Conservation (phyloP, 2,329 filamentous ascomycete species). For the Nannizziopsis barbatae region DNA sequence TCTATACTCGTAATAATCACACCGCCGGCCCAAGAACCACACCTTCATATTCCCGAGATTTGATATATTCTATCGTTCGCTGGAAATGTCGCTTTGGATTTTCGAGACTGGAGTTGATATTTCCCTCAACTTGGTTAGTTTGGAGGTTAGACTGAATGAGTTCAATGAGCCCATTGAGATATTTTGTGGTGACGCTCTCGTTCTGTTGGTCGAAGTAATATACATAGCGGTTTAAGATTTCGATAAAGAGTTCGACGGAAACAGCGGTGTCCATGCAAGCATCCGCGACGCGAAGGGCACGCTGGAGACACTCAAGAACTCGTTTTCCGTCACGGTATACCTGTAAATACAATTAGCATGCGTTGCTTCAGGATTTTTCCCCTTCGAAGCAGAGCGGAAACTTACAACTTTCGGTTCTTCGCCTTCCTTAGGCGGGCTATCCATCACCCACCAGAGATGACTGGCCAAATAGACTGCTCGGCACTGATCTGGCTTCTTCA, state of each 20-base stretch:
- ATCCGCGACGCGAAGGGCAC: conserved; percentile 88
- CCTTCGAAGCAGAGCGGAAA: conserved; percentile 14
- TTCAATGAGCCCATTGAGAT: conserved; percentile 94
- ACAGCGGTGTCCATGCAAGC: conserved; percentile 98
- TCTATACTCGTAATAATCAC: conserved; percentile 15
- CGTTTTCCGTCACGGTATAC: conserved; percentile 96
- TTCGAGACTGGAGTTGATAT: conserved; percentile 61
- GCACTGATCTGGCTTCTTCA: conserved; percentile 97
- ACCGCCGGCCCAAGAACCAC: conserved; percentile 59
- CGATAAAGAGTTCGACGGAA: conserved; percentile 94
- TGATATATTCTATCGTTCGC: conserved; percentile 88
- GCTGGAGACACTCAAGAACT: conserved; percentile 89
- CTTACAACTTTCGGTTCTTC: conserved; percentile 69
- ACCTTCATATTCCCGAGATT: conserved; percentile 82
- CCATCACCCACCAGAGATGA: conserved; percentile 95
- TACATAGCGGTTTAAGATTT: conserved; percentile 95
- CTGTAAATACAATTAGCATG: conserved; percentile 24
- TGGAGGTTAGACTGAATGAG: conserved; percentile 93
- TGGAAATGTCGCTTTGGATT: conserved; percentile 88
- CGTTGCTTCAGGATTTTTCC: not conserved
- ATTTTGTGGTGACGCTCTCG: conserved; percentile 95
- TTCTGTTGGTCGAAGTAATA: conserved; percentile 99
- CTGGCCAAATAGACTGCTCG: conserved; percentile 92
- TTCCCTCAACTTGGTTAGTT: conserved; percentile 59
- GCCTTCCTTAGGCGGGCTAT: conserved; percentile 64